Evolutionary conservation across 1,284 basidiomycete species (phyloP), one percentile per base, ranked within the genome.

Genomic region (Heterobasidion irregulare): DNA sequence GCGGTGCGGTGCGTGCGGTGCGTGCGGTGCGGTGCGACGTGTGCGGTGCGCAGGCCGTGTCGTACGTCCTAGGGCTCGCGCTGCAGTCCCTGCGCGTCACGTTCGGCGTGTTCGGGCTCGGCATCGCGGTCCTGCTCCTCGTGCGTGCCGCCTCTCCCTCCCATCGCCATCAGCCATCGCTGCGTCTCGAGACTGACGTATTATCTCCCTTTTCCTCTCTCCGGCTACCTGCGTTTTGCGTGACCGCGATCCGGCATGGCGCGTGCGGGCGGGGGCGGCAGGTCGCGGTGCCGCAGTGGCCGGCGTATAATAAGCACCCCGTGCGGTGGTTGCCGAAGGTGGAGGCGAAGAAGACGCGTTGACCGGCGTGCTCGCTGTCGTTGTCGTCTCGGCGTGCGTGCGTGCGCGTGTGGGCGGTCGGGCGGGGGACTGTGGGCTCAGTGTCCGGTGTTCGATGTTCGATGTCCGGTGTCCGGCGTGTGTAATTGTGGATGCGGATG

Each of bases 231-330:
- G 18, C 18, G 18, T 18, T 18, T 2, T 18, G 18, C 18, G 18
- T 2, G 18, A 18, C n/a, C n/a, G n/a, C n/a, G n/a, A n/a, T n/a
- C n/a, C n/a, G n/a, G n/a, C n/a, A n/a, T n/a, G n/a, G n/a, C n/a
- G n/a, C n/a, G n/a, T n/a, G n/a, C n/a, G n/a, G n/a, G n/a, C n/a
- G 26, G 26, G 26, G 26, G 32, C 26, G 32, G 1, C 55, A 88
- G 87, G 65, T 75, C 44, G 72, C 83, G n/a, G 60, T 89, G 6
- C 86, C 87, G 0, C 82, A 82, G 10, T 90, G 88, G 88, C 78
- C 81, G 0, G 70, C 77, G 65, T 86, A 77, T 67, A 87, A 84
- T 59, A 69, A 67, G 15, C 74, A 89, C 63, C 79, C 85, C 16
- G 79, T 86, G 49, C 70, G 76, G 59, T 89, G 86, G 86, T 69